Evolutionary conservation across 495 filamentous ascomycete species (phyloP), one percentile per base, ranked within the genome.

Genomic region (Polyplosphaeria fusca): DNA sequence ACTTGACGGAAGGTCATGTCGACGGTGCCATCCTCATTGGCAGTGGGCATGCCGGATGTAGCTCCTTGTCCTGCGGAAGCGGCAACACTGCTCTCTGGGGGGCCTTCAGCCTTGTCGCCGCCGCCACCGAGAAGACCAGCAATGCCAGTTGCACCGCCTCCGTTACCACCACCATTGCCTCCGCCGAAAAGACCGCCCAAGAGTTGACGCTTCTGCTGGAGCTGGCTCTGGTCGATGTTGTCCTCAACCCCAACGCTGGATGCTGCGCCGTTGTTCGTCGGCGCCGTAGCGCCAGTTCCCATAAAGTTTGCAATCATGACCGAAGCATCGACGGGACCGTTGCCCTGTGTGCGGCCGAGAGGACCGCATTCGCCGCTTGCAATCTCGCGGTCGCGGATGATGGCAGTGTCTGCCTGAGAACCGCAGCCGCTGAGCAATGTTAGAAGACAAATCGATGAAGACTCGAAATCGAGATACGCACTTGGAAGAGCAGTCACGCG

Each of bases 351-450:
- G 14, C 81, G 77, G 25, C 81, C 81, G 14, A 84, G 72, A 39
- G 81, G 74, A 26, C 76, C 72, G 25, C 74, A 78, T 44, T 77
- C 71, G 14, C 49, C 48, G 16, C 43, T 64, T 22, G 61, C 66
- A 23, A 74, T 60, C 44, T 74, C 71, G 18, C 60, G 46, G 61
- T 75, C 67, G 16, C 80, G 76, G 65, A 82, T 81, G 65, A 83
- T 80, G 51, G 78, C 72, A 19, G 71, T 74, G 50, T 74, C 71
- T 39, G 63, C 65, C 59, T 74, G 64, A 11, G 67, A 63, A 30
- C 71, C 80, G 61, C 80, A 83, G 35, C 81, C 79, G 53, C 82
- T 79, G 22, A 70, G 70, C 37, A 81, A 78, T 81, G 56, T 38
- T 5, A 46, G 38, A 4, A 22, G 20, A n/a, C 20, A 16, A 19